Evolutionary conservation across 139 green algal species (phyloP).

Genomic region (Micromonas pusilla): DNA sequence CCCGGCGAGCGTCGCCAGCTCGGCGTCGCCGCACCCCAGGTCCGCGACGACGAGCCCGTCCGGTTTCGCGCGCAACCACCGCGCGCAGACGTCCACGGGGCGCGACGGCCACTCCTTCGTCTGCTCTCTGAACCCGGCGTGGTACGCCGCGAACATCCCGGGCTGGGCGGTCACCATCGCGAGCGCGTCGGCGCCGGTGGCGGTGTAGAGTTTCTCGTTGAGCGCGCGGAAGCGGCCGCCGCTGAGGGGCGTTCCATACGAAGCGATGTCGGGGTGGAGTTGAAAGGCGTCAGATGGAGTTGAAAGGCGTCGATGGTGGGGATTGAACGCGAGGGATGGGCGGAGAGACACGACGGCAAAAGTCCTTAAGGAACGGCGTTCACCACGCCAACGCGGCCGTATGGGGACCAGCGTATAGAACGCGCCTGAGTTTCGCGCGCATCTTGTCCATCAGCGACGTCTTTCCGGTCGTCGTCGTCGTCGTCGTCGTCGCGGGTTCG

Average conservation of each 20-base stretch:
- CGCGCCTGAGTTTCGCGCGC: constrained; percentile 31
- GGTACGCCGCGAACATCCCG: constrained; percentile 63
- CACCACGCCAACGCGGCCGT: too few relatives aligned
- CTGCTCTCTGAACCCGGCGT: constrained; percentile 78
- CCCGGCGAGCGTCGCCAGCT: constrained; percentile 53
- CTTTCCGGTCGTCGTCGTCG: background rate
- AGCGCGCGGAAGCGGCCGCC: constrained; percentile 83
- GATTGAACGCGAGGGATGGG: too few relatives aligned
- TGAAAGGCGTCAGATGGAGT: too few relatives aligned
- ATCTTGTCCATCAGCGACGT: constrained; percentile 30
- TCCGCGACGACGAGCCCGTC: constrained; percentile 63
- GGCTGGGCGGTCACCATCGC: constrained; percentile 48
- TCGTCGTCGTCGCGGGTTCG: too few relatives aligned
- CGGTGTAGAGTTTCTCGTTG: constrained; percentile 94
- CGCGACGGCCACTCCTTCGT: constrained; percentile 72
- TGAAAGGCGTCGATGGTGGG: too few relatives aligned
- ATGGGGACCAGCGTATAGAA: too few relatives aligned
- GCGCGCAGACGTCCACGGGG: constrained; percentile 68
- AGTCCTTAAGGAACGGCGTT: too few relatives aligned
- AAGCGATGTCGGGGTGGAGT: too few relatives aligned
- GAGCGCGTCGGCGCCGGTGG: constrained; percentile 50
- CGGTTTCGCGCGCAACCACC: constrained; percentile 52
- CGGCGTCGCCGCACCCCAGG: constrained; percentile 90
- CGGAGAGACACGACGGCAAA: too few relatives aligned
- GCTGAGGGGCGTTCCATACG: too few relatives aligned